phyloP scores from a whole-genome alignment of 106 monocot genomes.

The Dendrobium huoshanense region DNA sequence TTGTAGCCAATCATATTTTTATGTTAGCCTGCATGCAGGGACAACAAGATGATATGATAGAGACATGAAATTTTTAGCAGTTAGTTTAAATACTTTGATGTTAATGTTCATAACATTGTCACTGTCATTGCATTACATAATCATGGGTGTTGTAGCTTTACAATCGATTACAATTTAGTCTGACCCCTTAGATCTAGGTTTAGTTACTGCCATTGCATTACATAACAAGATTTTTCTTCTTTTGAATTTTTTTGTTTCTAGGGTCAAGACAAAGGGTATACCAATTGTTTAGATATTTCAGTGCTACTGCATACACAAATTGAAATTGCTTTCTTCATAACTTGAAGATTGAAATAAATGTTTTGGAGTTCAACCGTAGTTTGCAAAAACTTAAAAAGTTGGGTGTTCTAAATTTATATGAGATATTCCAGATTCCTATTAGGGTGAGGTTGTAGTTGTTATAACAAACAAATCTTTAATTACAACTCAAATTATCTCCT shows the following conservation, averaged over 20 bases:
- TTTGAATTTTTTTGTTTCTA: background rate
- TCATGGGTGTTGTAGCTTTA: background rate
- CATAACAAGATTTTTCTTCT: background rate
- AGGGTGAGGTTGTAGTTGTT: background rate
- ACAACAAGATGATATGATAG: background rate
- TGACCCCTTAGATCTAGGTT: background rate
- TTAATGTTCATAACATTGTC: background rate
- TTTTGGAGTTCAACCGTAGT: background rate
- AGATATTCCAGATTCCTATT: background rate
- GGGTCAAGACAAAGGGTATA: background rate
- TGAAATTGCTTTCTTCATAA: background rate
- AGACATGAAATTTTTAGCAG: background rate
- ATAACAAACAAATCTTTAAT: background rate
- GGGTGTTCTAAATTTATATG: background rate
- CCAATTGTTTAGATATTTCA: background rate
- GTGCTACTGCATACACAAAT: background rate
- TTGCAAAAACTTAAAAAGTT: background rate
- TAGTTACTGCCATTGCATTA: background rate
- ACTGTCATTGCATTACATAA: background rate
- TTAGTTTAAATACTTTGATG: background rate
- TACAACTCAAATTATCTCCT: background rate
- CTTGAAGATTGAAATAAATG: background rate
- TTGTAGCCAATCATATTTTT: background rate
- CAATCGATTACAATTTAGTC: background rate
- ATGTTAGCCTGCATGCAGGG: background rate